Percentiles rank a stretch among this genome's conserved stretches.
Conservation (phyloP, 2,329 filamentous ascomycete species). For the Fusarium decemcellulare region DNA sequence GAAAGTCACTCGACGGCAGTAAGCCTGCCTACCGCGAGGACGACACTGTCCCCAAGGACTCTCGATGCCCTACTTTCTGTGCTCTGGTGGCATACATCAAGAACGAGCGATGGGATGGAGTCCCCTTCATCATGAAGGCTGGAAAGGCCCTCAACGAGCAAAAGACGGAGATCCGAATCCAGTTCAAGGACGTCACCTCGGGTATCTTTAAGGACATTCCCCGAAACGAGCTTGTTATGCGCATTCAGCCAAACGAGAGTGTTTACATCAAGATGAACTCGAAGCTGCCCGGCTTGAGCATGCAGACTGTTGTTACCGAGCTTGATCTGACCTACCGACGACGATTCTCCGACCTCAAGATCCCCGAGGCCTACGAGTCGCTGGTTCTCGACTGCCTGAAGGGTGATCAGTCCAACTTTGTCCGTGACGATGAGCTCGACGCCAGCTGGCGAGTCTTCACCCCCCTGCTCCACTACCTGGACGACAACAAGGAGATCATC, state of each 20-base stretch:
- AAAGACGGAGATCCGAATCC: constrained; percentile 99
- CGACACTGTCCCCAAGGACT: constrained; percentile 97
- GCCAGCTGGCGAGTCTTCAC: constrained; percentile 99
- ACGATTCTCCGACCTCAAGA: constrained; percentile 99
- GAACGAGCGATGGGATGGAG: constrained; percentile 99
- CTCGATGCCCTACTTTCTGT: constrained; percentile 97
- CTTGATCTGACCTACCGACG: constrained; percentile 98
- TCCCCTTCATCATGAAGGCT: constrained; percentile 99
- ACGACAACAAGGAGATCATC: constrained; percentile 99
- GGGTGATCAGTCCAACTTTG: constrained; percentile 99
- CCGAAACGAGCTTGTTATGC: constrained; percentile 98
- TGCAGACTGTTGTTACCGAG: constrained; percentile 99
- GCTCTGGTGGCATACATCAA: constrained; percentile 98
- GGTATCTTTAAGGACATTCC: constrained; percentile 99
- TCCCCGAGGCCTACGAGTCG: constrained; percentile 98
- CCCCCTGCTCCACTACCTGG: constrained; percentile 96
- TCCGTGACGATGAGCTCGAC: constrained; percentile 95
- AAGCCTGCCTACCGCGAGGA: constrained; percentile 99
- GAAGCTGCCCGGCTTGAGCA: constrained; percentile 96
- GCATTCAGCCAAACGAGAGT: constrained; percentile 99
- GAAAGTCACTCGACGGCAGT: constrained; percentile 93
- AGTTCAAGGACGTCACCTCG: constrained; percentile 99
- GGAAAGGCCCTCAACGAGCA: constrained; percentile 99
- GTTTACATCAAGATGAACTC: constrained; percentile 99
- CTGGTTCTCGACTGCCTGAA: constrained; percentile 97